These are phyloP conservation scores for Phaeosphaeria sp. DNA, from an alignment of 2,329 filamentous ascomycete species.

Conservation along the genomic window DNA sequence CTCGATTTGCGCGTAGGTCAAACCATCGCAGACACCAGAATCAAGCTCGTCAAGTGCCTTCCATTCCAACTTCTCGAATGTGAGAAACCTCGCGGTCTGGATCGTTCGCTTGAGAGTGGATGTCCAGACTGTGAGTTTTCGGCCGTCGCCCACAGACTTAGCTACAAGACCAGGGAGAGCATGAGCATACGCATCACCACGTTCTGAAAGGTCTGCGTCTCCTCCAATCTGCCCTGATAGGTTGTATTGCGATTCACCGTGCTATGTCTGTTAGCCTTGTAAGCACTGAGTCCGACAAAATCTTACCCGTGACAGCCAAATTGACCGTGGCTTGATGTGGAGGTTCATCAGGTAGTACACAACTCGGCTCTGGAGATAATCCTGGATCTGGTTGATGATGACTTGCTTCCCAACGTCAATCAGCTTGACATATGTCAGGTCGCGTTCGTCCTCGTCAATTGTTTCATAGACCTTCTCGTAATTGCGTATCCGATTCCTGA, in stretches of 20 bases:
- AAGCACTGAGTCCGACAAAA: neutral
- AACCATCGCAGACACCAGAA: conserved; percentile 92
- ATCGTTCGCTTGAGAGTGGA: conserved; percentile 84
- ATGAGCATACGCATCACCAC: conserved; percentile 85
- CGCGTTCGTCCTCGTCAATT: conserved; percentile 84
- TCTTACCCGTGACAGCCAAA: conserved; percentile 91
- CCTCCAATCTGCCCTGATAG: conserved; percentile 90
- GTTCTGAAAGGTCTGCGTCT: conserved; percentile 83
- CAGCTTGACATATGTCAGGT: conserved; percentile 95
- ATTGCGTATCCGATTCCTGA: conserved; percentile 91
- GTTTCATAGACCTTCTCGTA: conserved; percentile 98
- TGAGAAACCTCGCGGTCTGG: conserved; percentile 84
- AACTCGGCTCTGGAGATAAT: conserved; percentile 94
- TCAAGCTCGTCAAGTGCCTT: conserved; percentile 98
- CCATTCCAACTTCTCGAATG: conserved; percentile 97
- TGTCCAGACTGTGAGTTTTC: conserved; percentile 75
- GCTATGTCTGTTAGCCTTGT: conserved; percentile 58
- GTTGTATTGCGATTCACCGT: conserved; percentile 95
- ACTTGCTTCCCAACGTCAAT: conserved; percentile 96
- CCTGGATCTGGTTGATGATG: conserved; percentile 96
- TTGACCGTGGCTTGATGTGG: conserved; percentile 93
- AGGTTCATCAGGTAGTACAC: conserved; percentile 99
- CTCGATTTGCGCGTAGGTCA: conserved; percentile 96
- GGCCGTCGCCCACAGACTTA: conserved; percentile 80
- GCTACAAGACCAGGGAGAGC: conserved; percentile 84